Evolutionary conservation across 2,329 filamentous ascomycete species (phyloP), one percentile per base, ranked within the genome.

Genomic region (Aspergillus carbonarius): DNA sequence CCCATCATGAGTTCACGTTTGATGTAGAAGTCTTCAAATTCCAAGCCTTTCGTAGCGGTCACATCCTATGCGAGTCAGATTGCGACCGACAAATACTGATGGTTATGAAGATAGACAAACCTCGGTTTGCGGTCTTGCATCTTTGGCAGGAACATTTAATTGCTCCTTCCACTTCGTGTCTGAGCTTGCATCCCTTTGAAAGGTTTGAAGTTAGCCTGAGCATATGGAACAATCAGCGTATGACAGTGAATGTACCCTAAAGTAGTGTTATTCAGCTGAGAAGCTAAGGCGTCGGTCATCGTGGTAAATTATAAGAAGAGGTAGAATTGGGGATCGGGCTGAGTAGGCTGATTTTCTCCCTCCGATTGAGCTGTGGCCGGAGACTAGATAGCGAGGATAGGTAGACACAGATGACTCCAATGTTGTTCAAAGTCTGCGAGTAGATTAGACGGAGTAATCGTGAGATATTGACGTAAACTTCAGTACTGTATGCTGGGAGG

Each of bases 1-100:
- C 95, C 95, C 93, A 98, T 99, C 80, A 99, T 86, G 61, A 99
- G 82, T 74, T 96, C 91, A 74, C 95, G 86, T 82, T 96, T 96
- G 69, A 99, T 88, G 66, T 90, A 90, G 75, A 99, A 97, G 67
- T 98, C 91, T 78, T 99, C 96, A 72, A 97, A 99, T 69, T 99
- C 95, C 62, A 99, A 83, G 61, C 95, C 95, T 81, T 97, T 98
- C 32, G 93, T 99, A 70, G 92, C 93, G 58, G 93, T 98, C 62
- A 99, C 96, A 90, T 99, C 95, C 90, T 96, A 68, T 51, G 62
- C 46, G 23, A 57, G 57, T 69, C 63, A 71, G 62, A 62, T 61
- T 54, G 7, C 15, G 10, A 55, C 13, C 3, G 25, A 57, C 39
- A 34, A 8, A 20, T 15, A 35, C 34, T 13, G 5, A 32, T 39